Percentiles rank a stretch among this genome's conserved stretches.
These are phyloP conservation scores for Fagopyrum esculentum DNA, from an alignment of 148 eudicot genomes.

Conservation along the genomic window DNA sequence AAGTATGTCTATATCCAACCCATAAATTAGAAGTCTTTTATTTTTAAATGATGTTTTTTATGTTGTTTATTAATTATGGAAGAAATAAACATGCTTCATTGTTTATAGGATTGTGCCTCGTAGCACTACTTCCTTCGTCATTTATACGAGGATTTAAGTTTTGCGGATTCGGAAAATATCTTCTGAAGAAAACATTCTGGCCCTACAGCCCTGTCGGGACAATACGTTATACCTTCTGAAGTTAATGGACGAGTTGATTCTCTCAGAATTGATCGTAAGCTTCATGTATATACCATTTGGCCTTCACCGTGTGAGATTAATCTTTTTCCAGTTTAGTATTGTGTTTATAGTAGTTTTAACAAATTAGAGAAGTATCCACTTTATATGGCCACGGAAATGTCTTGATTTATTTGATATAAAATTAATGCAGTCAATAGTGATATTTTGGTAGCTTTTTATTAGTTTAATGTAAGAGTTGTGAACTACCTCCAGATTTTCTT, in stretches of 20 bases:
- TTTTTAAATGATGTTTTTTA: neutral
- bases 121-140: conserved; percentile 77
- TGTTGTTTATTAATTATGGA: neutral
- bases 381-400: neutral
- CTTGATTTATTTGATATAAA: neutral
- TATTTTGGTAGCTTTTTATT: neutral
- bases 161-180: conserved; percentile 56
- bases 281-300: conserved; percentile 56
- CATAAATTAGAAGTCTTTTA: neutral
- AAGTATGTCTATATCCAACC: conserved; percentile 35
- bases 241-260: conserved; percentile 80
- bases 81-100: neutral
- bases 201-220: conserved; percentile 95
- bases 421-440: neutral
- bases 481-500: conserved; percentile 49
- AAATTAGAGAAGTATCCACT: neutral
- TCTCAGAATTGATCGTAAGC: conserved; percentile 65
- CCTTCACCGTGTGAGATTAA: neutral
- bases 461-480: conserved; percentile 80
- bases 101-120: conserved; percentile 66
- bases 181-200: conserved; percentile 58
- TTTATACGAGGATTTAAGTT: conserved; percentile 66
- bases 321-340: neutral
- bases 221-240: conserved; percentile 78
- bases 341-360: neutral